Evolutionary conservation across 2,329 filamentous ascomycete genomes (phyloP).

Genomic region (Alternaria sp.): DNA sequence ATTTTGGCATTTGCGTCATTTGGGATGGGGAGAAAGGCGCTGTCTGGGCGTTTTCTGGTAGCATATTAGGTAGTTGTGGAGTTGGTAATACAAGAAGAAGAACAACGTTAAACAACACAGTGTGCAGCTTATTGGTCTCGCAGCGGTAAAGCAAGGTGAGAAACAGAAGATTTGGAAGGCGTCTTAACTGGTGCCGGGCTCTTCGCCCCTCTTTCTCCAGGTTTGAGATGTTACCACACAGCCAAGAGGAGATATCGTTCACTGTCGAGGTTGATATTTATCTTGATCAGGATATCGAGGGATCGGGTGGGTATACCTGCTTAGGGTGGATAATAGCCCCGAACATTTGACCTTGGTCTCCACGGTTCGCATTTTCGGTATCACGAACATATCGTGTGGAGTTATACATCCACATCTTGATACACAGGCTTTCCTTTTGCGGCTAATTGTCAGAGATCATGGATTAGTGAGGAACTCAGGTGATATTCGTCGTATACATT

Average conservation of each 20-base stretch:
- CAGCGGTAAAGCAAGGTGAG: not conserved
- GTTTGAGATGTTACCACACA: not conserved
- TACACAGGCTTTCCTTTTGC: not conserved
- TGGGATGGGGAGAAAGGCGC: slow-evolving; percentile 1
- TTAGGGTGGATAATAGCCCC: too few species aligned
- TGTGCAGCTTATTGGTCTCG: not conserved
- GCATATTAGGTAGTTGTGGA: not conserved
- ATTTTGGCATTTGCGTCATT: not conserved
- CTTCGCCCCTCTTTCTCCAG: not conserved
- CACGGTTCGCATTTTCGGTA: not conserved
- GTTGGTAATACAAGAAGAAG: not conserved
- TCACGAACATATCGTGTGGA: not conserved
- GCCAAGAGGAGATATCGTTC: not conserved
- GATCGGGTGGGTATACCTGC: too few species aligned
- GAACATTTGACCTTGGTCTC: too few species aligned
- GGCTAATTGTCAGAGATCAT: too few species aligned
- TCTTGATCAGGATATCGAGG: too few species aligned
- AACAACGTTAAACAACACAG: not conserved
- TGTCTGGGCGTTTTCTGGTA: slow-evolving; percentile 7
- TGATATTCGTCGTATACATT: too few species aligned
- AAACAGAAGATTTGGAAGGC: not conserved
- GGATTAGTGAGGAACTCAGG: too few species aligned
- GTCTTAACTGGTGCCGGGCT: not conserved
- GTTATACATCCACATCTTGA: not conserved
- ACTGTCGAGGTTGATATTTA: too few species aligned